These are phyloP conservation scores for Talaromyces sp. DNA, from an alignment of 2,329 filamentous ascomycete species.

Conservation along the genomic window DNA sequence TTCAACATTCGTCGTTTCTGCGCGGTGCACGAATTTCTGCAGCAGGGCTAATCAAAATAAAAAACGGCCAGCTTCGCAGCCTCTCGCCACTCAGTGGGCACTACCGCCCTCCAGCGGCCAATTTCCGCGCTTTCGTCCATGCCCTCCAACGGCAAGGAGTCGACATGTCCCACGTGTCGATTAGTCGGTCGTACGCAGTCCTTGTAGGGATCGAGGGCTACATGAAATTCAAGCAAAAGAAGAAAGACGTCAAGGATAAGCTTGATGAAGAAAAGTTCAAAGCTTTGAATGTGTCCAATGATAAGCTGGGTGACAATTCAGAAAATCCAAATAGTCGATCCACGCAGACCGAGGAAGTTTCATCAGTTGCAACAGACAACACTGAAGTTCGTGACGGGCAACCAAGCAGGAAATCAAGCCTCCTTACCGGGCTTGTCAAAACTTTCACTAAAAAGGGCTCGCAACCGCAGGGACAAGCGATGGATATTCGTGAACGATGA, in stretches of 20 bases:
- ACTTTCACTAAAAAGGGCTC: background rate
- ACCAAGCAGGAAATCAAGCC: background rate
- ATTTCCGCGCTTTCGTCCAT: conserved; percentile 76
- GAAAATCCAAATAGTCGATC: background rate
- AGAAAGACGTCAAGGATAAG: conserved; percentile 49
- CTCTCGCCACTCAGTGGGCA: conserved; percentile 68
- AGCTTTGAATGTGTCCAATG: conserved; percentile 25
- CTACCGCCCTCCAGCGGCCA: conserved; percentile 75
- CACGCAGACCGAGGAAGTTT: background rate
- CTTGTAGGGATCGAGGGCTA: conserved; percentile 79
- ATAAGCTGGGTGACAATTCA: background rate
- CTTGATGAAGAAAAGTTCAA: conserved; percentile 48
- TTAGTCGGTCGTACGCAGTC: conserved; percentile 76
- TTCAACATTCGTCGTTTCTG: conserved; percentile 86
- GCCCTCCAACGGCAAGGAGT: conserved; percentile 66
- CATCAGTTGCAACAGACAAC: background rate
- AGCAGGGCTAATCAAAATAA: conserved; percentile 79
- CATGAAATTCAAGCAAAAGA: conserved; percentile 59
- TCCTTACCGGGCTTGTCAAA: background rate
- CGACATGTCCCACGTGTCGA: conserved; percentile 71
- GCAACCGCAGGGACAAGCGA: background rate
- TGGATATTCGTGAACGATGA: conserved; percentile 5
- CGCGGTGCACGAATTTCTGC: conserved; percentile 75
- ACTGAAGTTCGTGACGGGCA: background rate
- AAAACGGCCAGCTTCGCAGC: conserved; percentile 68